Evolutionary conservation across 108 stramenopile species (phyloP).

Genomic region (Bacterosira constricta): DNA sequence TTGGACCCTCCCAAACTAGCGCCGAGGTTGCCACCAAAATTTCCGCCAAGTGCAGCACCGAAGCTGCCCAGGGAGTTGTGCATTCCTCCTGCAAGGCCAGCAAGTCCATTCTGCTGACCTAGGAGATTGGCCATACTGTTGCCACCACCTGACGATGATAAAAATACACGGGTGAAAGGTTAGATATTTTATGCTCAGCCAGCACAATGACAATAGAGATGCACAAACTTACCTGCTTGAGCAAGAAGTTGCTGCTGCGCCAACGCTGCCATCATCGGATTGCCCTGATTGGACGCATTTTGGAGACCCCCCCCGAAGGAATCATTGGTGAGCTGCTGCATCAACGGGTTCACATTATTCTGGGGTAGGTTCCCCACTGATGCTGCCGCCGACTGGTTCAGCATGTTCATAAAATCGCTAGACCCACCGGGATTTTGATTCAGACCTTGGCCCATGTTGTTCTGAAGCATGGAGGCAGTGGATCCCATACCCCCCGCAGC

Average conservation of each 20-base stretch:
- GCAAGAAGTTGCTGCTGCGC: constrained; percentile 42
- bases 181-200: too few relatives aligned
- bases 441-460: not conserved
- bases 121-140: constrained; percentile 2
- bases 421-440: constrained; percentile 10
- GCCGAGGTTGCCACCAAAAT: constrained; percentile 6
- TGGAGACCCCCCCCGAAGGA: constrained; percentile 8
- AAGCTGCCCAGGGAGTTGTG: constrained; percentile 17
- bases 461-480: constrained; percentile 24
- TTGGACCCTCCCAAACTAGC: not conserved
- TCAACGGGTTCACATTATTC: constrained; percentile 27
- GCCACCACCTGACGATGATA: constrained; percentile 1
- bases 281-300: constrained; percentile 4
- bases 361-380: constrained; percentile 13
- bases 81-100: constrained; percentile 29
- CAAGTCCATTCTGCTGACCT: constrained; percentile 33
- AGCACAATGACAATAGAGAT: too few relatives aligned
- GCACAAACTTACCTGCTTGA: constrained; percentile 15
- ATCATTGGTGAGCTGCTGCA: constrained; percentile 26
- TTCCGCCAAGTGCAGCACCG: not conserved
- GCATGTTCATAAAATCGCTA: constrained; percentile 12
- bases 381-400: constrained; percentile 11
- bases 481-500: constrained; percentile 1
- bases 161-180: too few relatives aligned
- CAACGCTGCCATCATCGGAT: constrained; percentile 30